A percentile compares a stretch with the other conserved stretches of the same genome.
These are phyloP conservation scores for Lipomyces yamanashiensis DNA, from an alignment of 805 yeast species.

Conservation along the genomic window DNA sequence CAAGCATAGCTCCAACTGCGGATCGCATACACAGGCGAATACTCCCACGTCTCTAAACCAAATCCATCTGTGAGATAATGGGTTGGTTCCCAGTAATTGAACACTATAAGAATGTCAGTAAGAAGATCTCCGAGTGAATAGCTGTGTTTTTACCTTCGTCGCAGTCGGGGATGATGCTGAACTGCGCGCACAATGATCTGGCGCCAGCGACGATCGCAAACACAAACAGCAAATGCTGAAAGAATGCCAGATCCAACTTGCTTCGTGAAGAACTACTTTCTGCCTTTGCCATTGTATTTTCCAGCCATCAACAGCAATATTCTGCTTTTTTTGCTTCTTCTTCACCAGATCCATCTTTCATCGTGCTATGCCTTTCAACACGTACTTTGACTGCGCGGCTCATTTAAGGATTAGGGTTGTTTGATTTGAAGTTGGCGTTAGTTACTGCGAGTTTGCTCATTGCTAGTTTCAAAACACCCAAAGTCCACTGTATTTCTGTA, in stretches of 20 bases:
- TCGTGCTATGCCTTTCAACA: not conserved
- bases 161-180: conserved; percentile 82
- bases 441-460: too few relatives aligned
- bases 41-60: conserved; percentile 97
- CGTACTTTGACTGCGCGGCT: not conserved
- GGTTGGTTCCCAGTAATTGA: conserved; percentile 93
- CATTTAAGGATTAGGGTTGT: not conserved
- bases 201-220: conserved; percentile 38
- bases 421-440: too few relatives aligned
- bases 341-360: too few relatives aligned
- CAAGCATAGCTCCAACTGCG: conserved; percentile 81
- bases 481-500: too few relatives aligned
- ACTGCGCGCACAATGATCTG: conserved; percentile 50
- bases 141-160: conserved; percentile 73
- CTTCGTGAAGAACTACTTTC: not conserved
- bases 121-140: not conserved
- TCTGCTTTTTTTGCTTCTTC: not conserved
- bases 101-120: conserved; percentile 47
- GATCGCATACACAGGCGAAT: conserved; percentile 85
- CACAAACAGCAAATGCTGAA: conserved; percentile 4
- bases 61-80: conserved; percentile 76
- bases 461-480: too few relatives aligned
- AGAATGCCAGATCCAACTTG: not conserved
- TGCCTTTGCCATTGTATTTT: not conserved
- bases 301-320: not conserved